Evolutionary conservation across 2,329 filamentous ascomycete species (phyloP), one percentile per base, ranked within the genome.

Genomic region (Leptographium flavum): DNA sequence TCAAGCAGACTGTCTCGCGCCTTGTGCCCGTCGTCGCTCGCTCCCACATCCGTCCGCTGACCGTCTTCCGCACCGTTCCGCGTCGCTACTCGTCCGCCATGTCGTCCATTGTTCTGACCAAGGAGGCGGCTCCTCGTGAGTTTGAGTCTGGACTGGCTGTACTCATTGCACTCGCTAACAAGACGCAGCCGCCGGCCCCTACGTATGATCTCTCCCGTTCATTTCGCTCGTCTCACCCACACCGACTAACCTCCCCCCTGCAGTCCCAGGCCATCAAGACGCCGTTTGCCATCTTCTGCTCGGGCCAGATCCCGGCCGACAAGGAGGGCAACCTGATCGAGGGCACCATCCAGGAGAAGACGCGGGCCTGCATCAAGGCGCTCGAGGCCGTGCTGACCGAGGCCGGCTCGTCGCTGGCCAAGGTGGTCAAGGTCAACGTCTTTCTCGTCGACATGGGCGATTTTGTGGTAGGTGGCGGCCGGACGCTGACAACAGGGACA

Each of bases 361-460:
- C 76, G 25, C 65, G 65, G 43, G 67, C 71, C 53, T 77, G 73
- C 64, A 71, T 86, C 62, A 69, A 83, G 64, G 94, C 93, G 66
- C 75, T 95, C 58, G 74, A 81, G 62, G 83, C 84, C 37, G 86
- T 96, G 47, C 77, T 96, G 43, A 74, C 79, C 49, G 86, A 81
- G 55, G 87, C 87, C 22, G 87, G 85, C 45, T 88, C 83, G 21
- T 76, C 74, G 43, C 73, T 96, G 48, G 65, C 76, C 52, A 84
- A 80, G 63, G 81, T 94, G 39, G 84, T 95, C 67, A 94, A 95
- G 74, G 83, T 87, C 56, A 86, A 80, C 60, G 82, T 94, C 59
- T 96, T 95, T 73, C 68, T 96, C 50, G 81, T 83, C 42, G 83
- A 93, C 64, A 96, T 96, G 90, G 76, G 73, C 51, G 73, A 92